These are phyloP conservation scores for Cylindricascospora bacillispora DNA, from an alignment of 1,139 yeast genomes.

Conservation along the genomic window DNA sequence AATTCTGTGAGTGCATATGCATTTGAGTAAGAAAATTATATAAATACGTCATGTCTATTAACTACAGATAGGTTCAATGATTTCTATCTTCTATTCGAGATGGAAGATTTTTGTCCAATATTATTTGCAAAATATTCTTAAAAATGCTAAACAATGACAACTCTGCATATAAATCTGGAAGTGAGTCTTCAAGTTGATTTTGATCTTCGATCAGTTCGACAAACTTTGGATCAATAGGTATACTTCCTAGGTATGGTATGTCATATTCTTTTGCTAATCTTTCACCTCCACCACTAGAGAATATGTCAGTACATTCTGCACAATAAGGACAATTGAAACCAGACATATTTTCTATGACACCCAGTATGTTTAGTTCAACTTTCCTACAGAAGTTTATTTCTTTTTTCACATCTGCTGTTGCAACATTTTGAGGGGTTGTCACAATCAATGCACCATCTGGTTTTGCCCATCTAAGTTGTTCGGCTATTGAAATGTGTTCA, in stretches of 20 bases:
- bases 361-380: conserved; percentile 68
- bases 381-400: conserved; percentile 87
- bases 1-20: no score
- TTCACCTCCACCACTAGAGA: conserved; percentile 89
- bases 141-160: conserved; percentile 38
- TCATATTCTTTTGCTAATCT: conserved; percentile 46
- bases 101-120: conserved; percentile 25
- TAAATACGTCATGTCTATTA: no score
- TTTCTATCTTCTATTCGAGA: conserved; percentile 1
- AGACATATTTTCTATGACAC: conserved; percentile 92
- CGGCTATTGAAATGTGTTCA: conserved; percentile 95
- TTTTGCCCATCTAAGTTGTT: conserved; percentile 60
- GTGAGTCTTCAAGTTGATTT: conserved; percentile 9
- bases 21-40: no score
- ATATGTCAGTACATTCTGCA: conserved; percentile 80
- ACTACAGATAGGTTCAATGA: no score
- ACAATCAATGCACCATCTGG: conserved; percentile 93
- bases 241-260: conserved; percentile 64
- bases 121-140: conserved; percentile 35
- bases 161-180: conserved; percentile 30
- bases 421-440: conserved; percentile 92
- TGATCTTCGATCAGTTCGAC: conserved; percentile 65
- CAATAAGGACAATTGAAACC: conserved; percentile 95
- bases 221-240: conserved; percentile 89
- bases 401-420: conserved; percentile 85